A percentile compares a stretch with the other conserved stretches of the same genome.
Evolutionary conservation across 106 monocot species (phyloP).

Genomic region (Amphibolis antarctica): DNA sequence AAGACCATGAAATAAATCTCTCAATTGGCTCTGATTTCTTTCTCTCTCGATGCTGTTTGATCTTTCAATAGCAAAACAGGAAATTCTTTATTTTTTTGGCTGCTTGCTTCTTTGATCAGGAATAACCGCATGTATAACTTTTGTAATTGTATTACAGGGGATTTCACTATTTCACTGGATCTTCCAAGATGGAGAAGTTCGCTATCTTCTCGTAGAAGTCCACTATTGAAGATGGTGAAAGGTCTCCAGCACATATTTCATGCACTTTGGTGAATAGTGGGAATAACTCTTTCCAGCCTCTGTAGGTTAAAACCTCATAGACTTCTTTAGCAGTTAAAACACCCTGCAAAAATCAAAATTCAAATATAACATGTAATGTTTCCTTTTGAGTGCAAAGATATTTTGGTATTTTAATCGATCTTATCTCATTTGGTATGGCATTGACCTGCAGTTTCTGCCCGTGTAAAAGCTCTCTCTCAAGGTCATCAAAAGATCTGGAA

Average conservation of each 20-base stretch:
- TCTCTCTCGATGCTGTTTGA: no score
- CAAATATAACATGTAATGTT: neutral
- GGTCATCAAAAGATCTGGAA: constrained; percentile 68
- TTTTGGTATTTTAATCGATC: neutral
- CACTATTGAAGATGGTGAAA: constrained; percentile 71
- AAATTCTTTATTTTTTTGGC: no score
- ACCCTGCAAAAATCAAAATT: constrained; percentile 33
- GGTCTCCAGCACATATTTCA: constrained; percentile 50
- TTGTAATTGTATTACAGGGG: neutral
- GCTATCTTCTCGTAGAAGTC: constrained; percentile 7
- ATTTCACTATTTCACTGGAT: neutral
- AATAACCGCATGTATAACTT: no score
- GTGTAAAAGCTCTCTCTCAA: constrained; percentile 64
- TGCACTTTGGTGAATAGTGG: constrained; percentile 74
- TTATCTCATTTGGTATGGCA: neutral
- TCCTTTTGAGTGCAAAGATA: neutral
- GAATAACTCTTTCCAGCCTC: constrained; percentile 63
- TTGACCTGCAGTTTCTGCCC: constrained; percentile 92
- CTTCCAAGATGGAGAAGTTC: neutral
- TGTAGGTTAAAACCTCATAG: constrained; percentile 51
- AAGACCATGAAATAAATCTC: no score
- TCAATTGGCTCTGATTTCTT: no score
- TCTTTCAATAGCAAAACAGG: no score
- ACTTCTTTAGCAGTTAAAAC: constrained; percentile 86
- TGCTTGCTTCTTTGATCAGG: no score